Base-by-base conservation (phyloP, 2,329 filamentous ascomycete genomes). In the Fusarium sp. region DNA sequence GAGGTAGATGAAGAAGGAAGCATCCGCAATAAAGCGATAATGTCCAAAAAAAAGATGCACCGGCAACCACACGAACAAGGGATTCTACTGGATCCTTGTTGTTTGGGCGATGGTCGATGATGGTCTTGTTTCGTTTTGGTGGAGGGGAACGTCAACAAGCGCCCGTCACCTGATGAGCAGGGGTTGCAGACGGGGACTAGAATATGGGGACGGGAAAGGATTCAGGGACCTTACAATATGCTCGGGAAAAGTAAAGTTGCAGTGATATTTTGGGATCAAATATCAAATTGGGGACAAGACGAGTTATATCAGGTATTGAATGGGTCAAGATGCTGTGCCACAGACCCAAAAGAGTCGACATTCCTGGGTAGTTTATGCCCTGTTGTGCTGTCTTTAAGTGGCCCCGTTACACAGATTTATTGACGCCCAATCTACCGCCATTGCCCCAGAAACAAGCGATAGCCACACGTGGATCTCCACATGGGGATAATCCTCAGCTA, bases 131-230 rank as follows among this genome's bases (percentile, higher is more conserved):
- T 45, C 43, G 61, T 53, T 61, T 57, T 69, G 59, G 56, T 68
- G 59, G 67, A 65, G 62, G 69, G 68, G 68, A 61, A 70, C 65
- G 65, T 70, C 69, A 71, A 71, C 67, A 71, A 71, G 56, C 62
- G 53, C 24, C 54, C 49, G 65, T 71, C 69, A 71, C 67, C 69
- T 71, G 69, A 71, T 70, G 38, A 48, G 45, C 68, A 66, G 55
- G 65, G 67, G 66, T 61, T 60, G 31, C 40, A 51, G 43, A 41
- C 51, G 49, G 44, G 51, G 45, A 26, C 31, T 36, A 39, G 48
- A 54, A 52, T 31, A 63, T 50, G 56, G 57, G 47, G 56, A 53
- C 22, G 24, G 40, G 35, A 34, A 12, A 31, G 35, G 32, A 41
- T 58, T 58, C 58, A 49, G 59, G 48, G 53, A 63, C 53, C 35